Evolutionary conservation across 2,329 filamentous ascomycete genomes (phyloP).

Genomic region (Ascochyta clinopodiicola): DNA sequence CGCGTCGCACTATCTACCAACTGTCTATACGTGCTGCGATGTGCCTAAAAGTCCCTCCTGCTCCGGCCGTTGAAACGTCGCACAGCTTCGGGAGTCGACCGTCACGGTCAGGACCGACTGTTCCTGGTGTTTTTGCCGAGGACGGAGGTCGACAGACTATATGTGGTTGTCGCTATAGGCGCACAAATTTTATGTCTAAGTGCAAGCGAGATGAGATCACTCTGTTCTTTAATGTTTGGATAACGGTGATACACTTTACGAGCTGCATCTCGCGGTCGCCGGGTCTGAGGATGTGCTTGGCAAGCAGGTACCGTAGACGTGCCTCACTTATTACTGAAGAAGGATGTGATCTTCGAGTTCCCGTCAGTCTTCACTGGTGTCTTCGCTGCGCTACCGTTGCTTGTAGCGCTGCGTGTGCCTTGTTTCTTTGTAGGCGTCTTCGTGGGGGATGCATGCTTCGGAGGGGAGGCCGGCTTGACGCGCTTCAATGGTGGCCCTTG

Average conservation of each 20-base stretch:
- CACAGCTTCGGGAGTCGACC: neutral
- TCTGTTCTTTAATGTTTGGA: neutral
- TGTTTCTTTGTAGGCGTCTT: conserved; percentile 50
- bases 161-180: neutral
- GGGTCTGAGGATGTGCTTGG: conserved; percentile 18
- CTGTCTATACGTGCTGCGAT: neutral
- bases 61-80: neutral
- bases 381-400: conserved; percentile 59
- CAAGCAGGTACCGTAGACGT: conserved; percentile 1
- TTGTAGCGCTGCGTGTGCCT: conserved; percentile 61
- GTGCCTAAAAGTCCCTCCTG: neutral
- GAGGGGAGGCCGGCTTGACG: conserved; percentile 34
- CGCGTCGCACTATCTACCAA: neutral
- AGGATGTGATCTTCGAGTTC: conserved; percentile 64
- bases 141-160: neutral
- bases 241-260: neutral
- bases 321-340: conserved; percentile 59
- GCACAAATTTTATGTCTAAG: neutral
- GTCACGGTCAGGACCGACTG: neutral
- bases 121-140: neutral
- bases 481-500: conserved; percentile 50
- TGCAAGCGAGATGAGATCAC: neutral
- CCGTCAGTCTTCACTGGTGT: conserved; percentile 53
- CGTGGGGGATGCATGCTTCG: conserved; percentile 28
- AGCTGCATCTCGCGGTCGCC: conserved; percentile 19